These are phyloP conservation scores for Stropharia rugosoannulata DNA, from an alignment of 768 basidiomycete genomes.

Conservation along the genomic window DNA sequence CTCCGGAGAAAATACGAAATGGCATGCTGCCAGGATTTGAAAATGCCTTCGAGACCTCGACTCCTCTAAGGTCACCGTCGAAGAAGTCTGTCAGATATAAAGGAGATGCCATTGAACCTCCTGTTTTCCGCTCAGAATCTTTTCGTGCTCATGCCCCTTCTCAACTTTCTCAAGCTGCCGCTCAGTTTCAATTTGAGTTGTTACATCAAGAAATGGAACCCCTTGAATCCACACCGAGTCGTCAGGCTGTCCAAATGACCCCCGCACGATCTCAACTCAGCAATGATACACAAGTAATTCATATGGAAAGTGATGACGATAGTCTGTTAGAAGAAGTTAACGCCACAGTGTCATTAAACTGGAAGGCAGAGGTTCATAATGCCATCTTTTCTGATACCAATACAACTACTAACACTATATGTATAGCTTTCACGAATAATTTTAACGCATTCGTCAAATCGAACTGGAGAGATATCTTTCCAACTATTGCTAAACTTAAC, in stretches of 20 bases:
- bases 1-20: slow-evolving; percentile 32
- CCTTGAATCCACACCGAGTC: not conserved
- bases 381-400: not conserved
- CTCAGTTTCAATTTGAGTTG: slow-evolving; percentile 3
- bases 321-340: slow-evolving; percentile 29
- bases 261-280: slow-evolving; percentile 8
- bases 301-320: slow-evolving; percentile 28
- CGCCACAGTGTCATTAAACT: slow-evolving; percentile 42
- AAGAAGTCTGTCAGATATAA: slow-evolving; percentile 23
- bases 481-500: slow-evolving; percentile 48
- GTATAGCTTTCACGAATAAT: slow-evolving; percentile 58
- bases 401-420: slow-evolving; percentile 1
- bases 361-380: slow-evolving; percentile 52
- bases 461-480: slow-evolving; percentile 42
- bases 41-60: slow-evolving; percentile 47
- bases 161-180: slow-evolving; percentile 4
- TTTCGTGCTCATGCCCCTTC: slow-evolving; percentile 7
- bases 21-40: slow-evolving; percentile 51
- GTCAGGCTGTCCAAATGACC: no score
- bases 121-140: slow-evolving; percentile 10
- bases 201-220: not conserved
- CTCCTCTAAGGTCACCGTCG: slow-evolving; percentile 29
- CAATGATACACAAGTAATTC: slow-evolving; percentile 33
- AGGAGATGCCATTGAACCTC: slow-evolving; percentile 12
- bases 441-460: slow-evolving; percentile 51